Base-by-base conservation (phyloP, 108 stramenopile species). In the Cylindrotheca closterium region DNA sequence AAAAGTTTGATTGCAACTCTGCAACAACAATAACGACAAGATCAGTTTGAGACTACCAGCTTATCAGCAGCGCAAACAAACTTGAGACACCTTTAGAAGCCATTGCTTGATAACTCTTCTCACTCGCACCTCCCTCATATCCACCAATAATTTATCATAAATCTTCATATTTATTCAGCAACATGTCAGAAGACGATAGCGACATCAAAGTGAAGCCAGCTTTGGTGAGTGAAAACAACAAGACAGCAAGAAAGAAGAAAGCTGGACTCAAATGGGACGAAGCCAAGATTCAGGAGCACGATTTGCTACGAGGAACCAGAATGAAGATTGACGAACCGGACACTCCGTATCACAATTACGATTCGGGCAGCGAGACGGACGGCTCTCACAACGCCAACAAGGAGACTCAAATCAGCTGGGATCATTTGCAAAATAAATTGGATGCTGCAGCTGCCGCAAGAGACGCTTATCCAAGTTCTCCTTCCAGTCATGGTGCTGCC, bases 321-420 rank as follows among this genome's bases (percentile, higher is more conserved):
- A 90, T 90, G 92, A 90, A 90, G 77, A 93, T 93, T 60, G 89
- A 93, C 37, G 92, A 93, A 74, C 88, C 92, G 49, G 84, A 93
- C 59, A 93, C 92, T 18, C 92, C 92, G 30, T 93, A 80, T 77
- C 68, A 77, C 10, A 70, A 88, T 58, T 91, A 93, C 62, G 92
- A 93, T 47, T 75, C 80, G 50, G 78, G 85, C 18, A 79, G 72
- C 30, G 88, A 90, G 79, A 83, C 85, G 51, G 73, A 74, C 29
- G 73, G 73, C 0, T 62, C 60, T 18, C 60, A 65, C 15, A 29
- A 10, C 55, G 30, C 42, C 22, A 26, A 37, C 19, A 58, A 68
- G 30, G 28, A 47, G 76, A 73, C 62, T 69, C 58, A 78, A 33
- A 30, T 68, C 22, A 61, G 71, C 51, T 93, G 87, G 84, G 73